These are phyloP conservation scores for Saccharomyces uvarum DNA, from an alignment of 1,139 yeast genomes.

Conservation along the genomic window DNA sequence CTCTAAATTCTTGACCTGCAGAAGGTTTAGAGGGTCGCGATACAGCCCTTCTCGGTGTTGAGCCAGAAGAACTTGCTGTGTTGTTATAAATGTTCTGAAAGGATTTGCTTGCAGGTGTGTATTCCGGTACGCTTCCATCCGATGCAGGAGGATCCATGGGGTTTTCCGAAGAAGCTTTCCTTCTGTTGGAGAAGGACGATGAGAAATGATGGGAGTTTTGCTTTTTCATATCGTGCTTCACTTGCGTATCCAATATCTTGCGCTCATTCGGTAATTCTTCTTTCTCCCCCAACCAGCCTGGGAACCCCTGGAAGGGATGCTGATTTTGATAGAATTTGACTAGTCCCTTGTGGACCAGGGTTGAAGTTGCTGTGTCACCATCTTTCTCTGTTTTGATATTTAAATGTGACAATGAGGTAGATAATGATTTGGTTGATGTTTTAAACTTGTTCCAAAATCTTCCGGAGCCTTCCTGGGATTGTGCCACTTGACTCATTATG, in stretches of 20 bases:
- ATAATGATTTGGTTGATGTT: constrained; percentile 28
- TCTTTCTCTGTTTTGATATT: constrained; percentile 34
- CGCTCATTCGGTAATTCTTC: constrained; percentile 31
- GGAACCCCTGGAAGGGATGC: constrained; percentile 33
- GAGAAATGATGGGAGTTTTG: constrained; percentile 2
- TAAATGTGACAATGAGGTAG: constrained; percentile 24
- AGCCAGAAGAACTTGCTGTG: constrained; percentile 1
- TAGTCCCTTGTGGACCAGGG: constrained; percentile 35
- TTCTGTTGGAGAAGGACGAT: background rate
- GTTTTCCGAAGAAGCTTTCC: background rate
- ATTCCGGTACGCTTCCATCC: background rate
- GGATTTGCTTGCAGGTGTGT: constrained; percentile 16
- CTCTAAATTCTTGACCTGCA: constrained; percentile 2
- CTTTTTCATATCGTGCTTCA: constrained; percentile 3
- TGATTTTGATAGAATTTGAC: constrained; percentile 30
- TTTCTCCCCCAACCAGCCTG: constrained; percentile 37
- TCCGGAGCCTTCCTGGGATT: constrained; percentile 13
- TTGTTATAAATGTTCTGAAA: constrained; percentile 20
- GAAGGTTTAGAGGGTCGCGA: constrained; percentile 1
- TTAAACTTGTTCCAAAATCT: constrained; percentile 30
- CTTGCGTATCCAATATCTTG: constrained; percentile 24
- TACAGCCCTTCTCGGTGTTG: background rate
- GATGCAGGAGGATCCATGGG: background rate
- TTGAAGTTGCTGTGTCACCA: constrained; percentile 33
- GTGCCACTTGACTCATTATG: background rate